phyloP scores from a whole-genome alignment of 106 monocot genomes.

The Posidonia australis region DNA sequence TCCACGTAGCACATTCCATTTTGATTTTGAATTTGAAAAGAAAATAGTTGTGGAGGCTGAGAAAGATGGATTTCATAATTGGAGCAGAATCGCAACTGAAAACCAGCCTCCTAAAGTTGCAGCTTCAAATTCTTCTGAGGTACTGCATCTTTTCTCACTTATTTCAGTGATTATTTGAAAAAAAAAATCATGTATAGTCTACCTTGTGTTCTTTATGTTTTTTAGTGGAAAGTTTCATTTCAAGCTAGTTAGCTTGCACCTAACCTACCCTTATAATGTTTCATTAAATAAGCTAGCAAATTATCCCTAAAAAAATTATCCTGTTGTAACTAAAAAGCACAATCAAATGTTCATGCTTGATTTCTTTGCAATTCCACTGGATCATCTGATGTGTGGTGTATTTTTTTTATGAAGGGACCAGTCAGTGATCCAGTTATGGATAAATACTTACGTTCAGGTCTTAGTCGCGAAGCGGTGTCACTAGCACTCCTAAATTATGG shows the following conservation, averaged over 20 bases:
- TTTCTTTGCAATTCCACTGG: neutral
- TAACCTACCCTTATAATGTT: neutral
- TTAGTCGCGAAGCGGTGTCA: constrained; percentile 71
- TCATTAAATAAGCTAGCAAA: neutral
- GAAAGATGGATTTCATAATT: constrained; percentile 58
- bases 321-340: neutral
- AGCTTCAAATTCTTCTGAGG: constrained; percentile 41
- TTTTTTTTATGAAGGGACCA: constrained; percentile 22
- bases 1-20: constrained; percentile 77
- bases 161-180: neutral
- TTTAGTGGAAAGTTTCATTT: neutral
- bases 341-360: neutral
- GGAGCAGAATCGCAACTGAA: constrained; percentile 56
- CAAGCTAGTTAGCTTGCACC: neutral
- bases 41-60: constrained; percentile 83
- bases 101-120: constrained; percentile 29
- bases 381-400: neutral
- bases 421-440: constrained; percentile 67
- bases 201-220: neutral
- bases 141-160: neutral
- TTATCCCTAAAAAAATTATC: neutral
- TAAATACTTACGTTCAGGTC: constrained; percentile 63
- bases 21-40: constrained; percentile 92
- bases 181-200: neutral
- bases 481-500: constrained; percentile 82